Base-by-base conservation (phyloP, 140 eudicot species). In the Anethum foeniculum region DNA sequence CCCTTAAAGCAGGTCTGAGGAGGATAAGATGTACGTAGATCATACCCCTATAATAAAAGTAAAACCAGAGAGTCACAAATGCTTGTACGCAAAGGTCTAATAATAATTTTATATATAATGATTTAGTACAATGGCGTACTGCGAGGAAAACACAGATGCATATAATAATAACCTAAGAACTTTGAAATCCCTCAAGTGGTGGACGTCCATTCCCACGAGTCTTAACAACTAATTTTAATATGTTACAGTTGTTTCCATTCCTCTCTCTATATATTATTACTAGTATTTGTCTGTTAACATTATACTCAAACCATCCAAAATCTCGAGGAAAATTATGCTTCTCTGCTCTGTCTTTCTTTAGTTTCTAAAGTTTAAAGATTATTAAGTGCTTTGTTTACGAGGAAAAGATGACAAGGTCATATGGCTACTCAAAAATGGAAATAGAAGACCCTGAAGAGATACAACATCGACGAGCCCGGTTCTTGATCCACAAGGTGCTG, bases 401-500 rank as follows among this genome's bases (percentile, higher is more conserved):
- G 30, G 27, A 64, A 28, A 64, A 25, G 16, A 27, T 64, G 71
- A 12, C 39, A 12, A 65, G 23, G 16, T 41, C 88, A 44, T 84
- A 86, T 84, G 88, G 84, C 1, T 93, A 91, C 90, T 76, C 96
- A 51, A 93, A 81, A 82, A 80, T 93, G 85, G 91, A 86, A 56
- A 90, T 62, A 65, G 93, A 87, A 62, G 97, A 90, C 82, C 93
- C 92, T 44, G 96, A 90, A n/a, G 98, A 91, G 74, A 65, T 39
- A 0, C 85, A 86, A 67, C 91, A 87, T 80, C 71, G 97, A 60
- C 67, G 71, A 71, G 97, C 98, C 10, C 96, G 83, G 74, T 94
- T 92, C 85, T 85, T 94, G 94, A 92, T 94, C 81, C 85, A 94
- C 86, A 94, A 94, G 76, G 82, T 93, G 9, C 38, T 94, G 49